These are phyloP conservation scores for Oryza brachyantha DNA, from an alignment of 176 grass and related monocot species.

Conservation along the genomic window DNA sequence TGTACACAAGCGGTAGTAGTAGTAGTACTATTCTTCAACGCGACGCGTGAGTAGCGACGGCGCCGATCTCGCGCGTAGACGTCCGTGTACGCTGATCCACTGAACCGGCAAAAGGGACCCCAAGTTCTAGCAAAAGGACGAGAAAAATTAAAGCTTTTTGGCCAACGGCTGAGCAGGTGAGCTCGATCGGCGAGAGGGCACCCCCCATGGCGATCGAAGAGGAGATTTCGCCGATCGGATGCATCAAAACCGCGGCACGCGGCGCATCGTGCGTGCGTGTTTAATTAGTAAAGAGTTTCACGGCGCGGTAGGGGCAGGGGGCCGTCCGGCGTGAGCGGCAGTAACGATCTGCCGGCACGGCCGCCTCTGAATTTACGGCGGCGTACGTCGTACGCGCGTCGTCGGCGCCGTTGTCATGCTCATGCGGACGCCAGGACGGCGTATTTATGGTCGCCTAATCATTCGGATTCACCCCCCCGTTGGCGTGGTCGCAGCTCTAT, in stretches of 20 bases:
- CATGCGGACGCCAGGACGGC: not conserved
- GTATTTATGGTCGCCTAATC: slow-evolving; percentile 2
- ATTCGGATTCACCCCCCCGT: not conserved
- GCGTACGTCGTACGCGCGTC: not conserved
- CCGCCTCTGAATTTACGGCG: slow-evolving; percentile 29
- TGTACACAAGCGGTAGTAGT: not conserved
- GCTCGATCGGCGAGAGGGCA: no score
- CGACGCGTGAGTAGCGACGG: not conserved
- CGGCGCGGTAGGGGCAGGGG: not conserved
- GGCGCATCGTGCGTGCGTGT: not conserved
- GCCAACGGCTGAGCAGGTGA: no score
- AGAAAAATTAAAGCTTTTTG: not conserved
- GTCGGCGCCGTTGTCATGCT: not conserved
- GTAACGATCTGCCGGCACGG: not conserved
- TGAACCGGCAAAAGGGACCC: no score
- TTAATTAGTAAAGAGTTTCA: slow-evolving; percentile 28
- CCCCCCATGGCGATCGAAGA: not conserved
- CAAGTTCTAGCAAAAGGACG: not conserved
- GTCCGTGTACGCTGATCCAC: not conserved
- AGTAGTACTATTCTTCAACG: no score
- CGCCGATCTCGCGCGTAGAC: not conserved
- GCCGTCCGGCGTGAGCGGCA: slow-evolving; percentile 18
- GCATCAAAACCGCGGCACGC: not conserved
- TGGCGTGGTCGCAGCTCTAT: not conserved
- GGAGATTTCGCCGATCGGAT: no score